Conservation (phyloP, 495 filamentous ascomycete species). For the Aspergillus incahuasiensis region DNA sequence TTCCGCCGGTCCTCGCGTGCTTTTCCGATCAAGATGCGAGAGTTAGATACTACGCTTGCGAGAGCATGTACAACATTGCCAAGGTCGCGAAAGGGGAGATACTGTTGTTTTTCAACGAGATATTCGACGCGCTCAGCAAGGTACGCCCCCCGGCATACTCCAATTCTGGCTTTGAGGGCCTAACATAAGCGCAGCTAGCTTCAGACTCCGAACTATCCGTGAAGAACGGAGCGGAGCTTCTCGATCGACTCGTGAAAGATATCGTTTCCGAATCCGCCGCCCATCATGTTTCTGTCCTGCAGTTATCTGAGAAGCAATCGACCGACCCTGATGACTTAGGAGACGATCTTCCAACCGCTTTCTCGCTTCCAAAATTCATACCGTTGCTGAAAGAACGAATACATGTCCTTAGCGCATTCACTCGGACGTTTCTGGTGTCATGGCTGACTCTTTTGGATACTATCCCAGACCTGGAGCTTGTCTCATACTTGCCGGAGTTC, state of each 20-base stretch:
- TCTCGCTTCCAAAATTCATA: slow-evolving; percentile 87
- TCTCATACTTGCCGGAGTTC: slow-evolving; percentile 88
- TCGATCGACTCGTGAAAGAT: slow-evolving; percentile 95
- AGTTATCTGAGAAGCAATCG: slow-evolving; percentile 42
- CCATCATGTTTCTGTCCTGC: slow-evolving; percentile 86
- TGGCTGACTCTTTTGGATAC: slow-evolving; percentile 96
- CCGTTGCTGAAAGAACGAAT: slow-evolving; percentile 91
- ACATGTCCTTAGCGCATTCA: slow-evolving; percentile 88
- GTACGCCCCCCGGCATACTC: slow-evolving; percentile 41
- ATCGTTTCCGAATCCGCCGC: slow-evolving; percentile 96
- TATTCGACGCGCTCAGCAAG: slow-evolving; percentile 96
- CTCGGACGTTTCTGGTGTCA: slow-evolving; percentile 87
- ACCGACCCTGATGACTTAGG: slow-evolving; percentile 45
- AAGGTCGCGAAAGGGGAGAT: slow-evolving; percentile 99
- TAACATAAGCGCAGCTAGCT: slow-evolving; percentile 60
- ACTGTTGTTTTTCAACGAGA: slow-evolving; percentile 92
- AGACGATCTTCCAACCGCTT: slow-evolving; percentile 73
- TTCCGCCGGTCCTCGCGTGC: slow-evolving; percentile 96
- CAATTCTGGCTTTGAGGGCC: not conserved
- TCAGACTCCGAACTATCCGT: slow-evolving; percentile 95
- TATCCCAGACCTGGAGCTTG: slow-evolving; percentile 94
- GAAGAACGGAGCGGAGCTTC: slow-evolving; percentile 95
- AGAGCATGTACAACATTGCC: slow-evolving; percentile 99
- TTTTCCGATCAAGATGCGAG: slow-evolving; percentile 98
- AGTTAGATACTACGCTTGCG: slow-evolving; percentile 97